Base-by-base conservation (phyloP, 2,329 filamentous ascomycete species). In the Cordyceps javanica region DNA sequence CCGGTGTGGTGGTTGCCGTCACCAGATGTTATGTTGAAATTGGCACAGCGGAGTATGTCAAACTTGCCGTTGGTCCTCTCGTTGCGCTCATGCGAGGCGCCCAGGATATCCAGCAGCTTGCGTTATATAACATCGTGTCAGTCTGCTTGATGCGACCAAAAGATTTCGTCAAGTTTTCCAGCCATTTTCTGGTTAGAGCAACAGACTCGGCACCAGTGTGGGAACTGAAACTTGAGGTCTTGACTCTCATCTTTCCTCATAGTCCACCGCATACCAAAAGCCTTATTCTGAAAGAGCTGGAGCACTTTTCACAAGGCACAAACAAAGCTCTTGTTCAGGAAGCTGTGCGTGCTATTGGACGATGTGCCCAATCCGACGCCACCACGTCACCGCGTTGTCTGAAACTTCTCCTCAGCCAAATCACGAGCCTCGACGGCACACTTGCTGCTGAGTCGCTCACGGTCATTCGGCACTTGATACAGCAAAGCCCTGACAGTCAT, bases 111-210 rank as follows among this genome's bases (percentile, higher is more conserved):
- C 88, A 96, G 68, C 87, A 95, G 67, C 82, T 96, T 39, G 92
- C 91, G 1, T 81, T 99, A 19, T 93, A 93, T 77, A 97, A 97
- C 69, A 92, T 97, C 59, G 91, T 97, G 11, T 89, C 91, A n/a
- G 89, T 99, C 45, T 94, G 90, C 66, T 78, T 97, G 11, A 77
- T 80, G 28, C 79, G 84, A 16, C 91, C 94, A 0, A 77, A 82
- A 39, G 82, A 87, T n/a, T 99, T 99, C 69, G 89, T 93, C 57
- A 89, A 85, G 67, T 93, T 96, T 67, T 84, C 89, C 19, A 89
- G 88, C 34, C 94, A 96, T 73, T 99, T 99, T 69, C 80, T 99
- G 11, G 83, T 99, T 54, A 86, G 87, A 58, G 83, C 88, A 45
- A 88, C 85, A 0, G 94, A 99, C 68, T 78, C 88, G 1, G 83